Evolutionary conservation across 441 rosid species (phyloP).

Genomic region (Flueggea neowawraea): DNA sequence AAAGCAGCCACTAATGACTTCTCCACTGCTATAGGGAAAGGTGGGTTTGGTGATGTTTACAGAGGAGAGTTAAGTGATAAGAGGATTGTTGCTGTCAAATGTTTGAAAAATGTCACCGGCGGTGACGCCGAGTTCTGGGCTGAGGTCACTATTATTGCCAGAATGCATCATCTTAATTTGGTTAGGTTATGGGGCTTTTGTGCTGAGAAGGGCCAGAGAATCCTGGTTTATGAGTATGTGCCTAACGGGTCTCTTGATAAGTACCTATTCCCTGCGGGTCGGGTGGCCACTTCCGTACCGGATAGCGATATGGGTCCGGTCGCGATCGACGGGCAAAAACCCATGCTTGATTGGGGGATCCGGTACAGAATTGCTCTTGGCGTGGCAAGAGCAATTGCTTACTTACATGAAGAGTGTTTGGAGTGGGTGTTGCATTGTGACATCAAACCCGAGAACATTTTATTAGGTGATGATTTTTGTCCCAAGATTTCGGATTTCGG

Average conservation of each 20-base stretch:
- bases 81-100: slow-evolving; percentile 60
- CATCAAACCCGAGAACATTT: slow-evolving; percentile 68
- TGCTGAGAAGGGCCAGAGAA: slow-evolving; percentile 64
- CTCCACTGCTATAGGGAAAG: slow-evolving; percentile 50
- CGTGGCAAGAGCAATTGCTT: slow-evolving; percentile 64
- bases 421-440: slow-evolving; percentile 80
- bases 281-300: slow-evolving; percentile 1
- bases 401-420: slow-evolving; percentile 68
- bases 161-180: slow-evolving; percentile 73
- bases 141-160: slow-evolving; percentile 69
- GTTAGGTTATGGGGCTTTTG: slow-evolving; percentile 74
- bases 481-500: slow-evolving; percentile 74
- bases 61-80: slow-evolving; percentile 59
- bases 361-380: slow-evolving; percentile 63
- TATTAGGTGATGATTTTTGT: slow-evolving; percentile 70
- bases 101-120: slow-evolving; percentile 54
- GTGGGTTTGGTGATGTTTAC: slow-evolving; percentile 77
- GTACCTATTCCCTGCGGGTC: slow-evolving; percentile 41
- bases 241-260: slow-evolving; percentile 63
- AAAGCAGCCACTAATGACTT: slow-evolving; percentile 56
- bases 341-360: slow-evolving; percentile 57
- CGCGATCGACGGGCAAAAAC: slow-evolving; percentile 12
- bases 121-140: slow-evolving; percentile 75
- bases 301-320: slow-evolving; percentile 20
- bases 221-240: slow-evolving; percentile 59